Conservation (phyloP, 495 filamentous ascomycete species). For the Chlorociboria aeruginascens region DNA sequence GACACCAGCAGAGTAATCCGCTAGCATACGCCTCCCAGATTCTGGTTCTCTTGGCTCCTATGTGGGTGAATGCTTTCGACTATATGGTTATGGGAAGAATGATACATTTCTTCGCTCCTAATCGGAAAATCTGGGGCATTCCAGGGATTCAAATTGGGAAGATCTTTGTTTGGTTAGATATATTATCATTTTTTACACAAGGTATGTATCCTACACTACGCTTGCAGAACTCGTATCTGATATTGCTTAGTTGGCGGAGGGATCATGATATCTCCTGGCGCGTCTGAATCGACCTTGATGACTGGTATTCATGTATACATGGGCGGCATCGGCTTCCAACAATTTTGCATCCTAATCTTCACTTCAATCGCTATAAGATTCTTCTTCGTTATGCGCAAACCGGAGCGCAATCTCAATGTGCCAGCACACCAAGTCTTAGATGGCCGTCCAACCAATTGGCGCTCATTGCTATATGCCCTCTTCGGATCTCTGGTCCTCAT, state of each 20-base stretch:
- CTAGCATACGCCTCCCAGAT: conserved; percentile 21
- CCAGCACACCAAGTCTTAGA: conserved; percentile 14
- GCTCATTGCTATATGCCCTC: conserved; percentile 27
- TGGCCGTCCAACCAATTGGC: conserved; percentile 21
- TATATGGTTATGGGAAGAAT: conserved; percentile 59
- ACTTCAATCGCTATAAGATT: conserved; percentile 29
- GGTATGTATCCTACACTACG: not conserved
- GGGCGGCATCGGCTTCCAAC: conserved; percentile 39
- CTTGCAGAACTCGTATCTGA: not conserved
- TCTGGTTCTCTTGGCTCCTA: conserved; percentile 33
- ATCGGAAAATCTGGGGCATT: conserved; percentile 33
- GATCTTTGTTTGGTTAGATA: conserved; percentile 52
- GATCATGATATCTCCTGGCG: conserved; percentile 10
- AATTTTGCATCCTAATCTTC: conserved; percentile 37
- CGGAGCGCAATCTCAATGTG: not conserved
- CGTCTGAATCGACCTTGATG: conserved; percentile 6
- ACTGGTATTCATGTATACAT: conserved; percentile 37
- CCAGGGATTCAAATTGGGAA: conserved; percentile 35
- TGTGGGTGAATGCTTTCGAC: conserved; percentile 52
- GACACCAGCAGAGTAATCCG: conserved; percentile 25
- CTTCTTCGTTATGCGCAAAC: conserved; percentile 15
- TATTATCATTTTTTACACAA: conserved; percentile 25
- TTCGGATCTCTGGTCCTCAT: conserved; percentile 31
- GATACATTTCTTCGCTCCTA: conserved; percentile 44
- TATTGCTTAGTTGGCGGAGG: conserved; percentile 5